Conservation (phyloP, 106 monocot species). For the Amphibolis antarctica region DNA sequence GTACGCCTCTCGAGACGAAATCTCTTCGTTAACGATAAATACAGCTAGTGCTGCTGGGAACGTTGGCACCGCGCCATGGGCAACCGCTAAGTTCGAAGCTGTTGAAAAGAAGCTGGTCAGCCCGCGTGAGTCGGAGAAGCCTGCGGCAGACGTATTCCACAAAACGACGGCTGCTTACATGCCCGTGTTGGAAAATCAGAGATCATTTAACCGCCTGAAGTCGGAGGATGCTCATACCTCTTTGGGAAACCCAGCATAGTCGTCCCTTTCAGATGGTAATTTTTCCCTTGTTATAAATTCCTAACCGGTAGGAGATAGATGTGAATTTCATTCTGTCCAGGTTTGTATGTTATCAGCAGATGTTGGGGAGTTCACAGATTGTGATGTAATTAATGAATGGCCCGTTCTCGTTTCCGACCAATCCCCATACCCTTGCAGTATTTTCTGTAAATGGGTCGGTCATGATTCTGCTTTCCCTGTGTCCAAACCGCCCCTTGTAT, state of each 20-base stretch:
- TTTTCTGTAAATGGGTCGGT: no score
- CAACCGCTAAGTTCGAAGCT: conserved; percentile 65
- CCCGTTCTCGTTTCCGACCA: no score
- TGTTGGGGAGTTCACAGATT: no score
- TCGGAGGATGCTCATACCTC: conserved; percentile 17
- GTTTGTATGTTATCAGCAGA: no score
- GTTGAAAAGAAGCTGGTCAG: conserved; percentile 64
- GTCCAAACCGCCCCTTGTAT: no score
- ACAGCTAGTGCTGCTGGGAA: conserved; percentile 40
- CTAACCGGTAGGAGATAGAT: no score
- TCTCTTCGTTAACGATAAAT: conserved; percentile 60
- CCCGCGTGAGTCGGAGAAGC: conserved; percentile 52
- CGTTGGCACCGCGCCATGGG: conserved; percentile 77
- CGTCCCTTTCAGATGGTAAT: no score
- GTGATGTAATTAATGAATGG: no score
- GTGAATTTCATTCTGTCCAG: no score
- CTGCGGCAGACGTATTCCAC: conserved; percentile 24
- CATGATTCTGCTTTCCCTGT: no score
- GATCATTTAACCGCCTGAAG: conserved; percentile 44
- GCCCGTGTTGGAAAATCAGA: conserved; percentile 55
- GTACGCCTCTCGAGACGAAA: conserved; percentile 65
- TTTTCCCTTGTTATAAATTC: no score
- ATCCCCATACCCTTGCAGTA: no score
- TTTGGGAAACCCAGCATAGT: background rate
- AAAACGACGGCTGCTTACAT: conserved; percentile 51